These are phyloP conservation scores for Candida ficus DNA, from an alignment of 805 yeast genomes.

Conservation along the genomic window DNA sequence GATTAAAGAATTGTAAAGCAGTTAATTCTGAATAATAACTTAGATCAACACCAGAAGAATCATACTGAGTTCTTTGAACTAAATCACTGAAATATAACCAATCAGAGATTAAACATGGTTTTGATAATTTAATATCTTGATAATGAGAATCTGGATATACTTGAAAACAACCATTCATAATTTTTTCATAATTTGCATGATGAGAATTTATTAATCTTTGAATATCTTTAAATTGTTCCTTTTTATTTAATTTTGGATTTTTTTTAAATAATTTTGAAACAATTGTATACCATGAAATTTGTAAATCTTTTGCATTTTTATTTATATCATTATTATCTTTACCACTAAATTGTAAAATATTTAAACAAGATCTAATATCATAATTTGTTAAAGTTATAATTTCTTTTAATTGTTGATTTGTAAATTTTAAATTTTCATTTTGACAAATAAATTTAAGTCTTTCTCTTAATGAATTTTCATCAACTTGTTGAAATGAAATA, in stretches of 20 bases:
- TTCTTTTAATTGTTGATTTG: slow-evolving; percentile 51
- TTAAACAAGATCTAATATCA: slow-evolving; percentile 82
- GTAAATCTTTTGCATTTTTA: slow-evolving; percentile 48
- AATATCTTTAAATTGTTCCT: slow-evolving; percentile 43
- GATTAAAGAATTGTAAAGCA: slow-evolving; percentile 55
- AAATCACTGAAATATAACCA: slow-evolving; percentile 74
- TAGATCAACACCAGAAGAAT: slow-evolving; percentile 39
- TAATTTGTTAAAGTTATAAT: slow-evolving; percentile 69
- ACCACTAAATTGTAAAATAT: slow-evolving; percentile 64
- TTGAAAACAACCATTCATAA: slow-evolving; percentile 68
- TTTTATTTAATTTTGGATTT: slow-evolving; percentile 39
- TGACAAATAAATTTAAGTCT: slow-evolving; percentile 48
- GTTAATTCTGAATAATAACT: slow-evolving; percentile 51
- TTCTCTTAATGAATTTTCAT: slow-evolving; percentile 39
- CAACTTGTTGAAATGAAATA: slow-evolving; percentile 57
- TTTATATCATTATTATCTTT: slow-evolving; percentile 16
- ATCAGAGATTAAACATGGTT: slow-evolving; percentile 60
- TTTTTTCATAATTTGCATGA: slow-evolving; percentile 52
- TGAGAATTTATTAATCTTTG: slow-evolving; percentile 38
- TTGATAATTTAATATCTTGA: slow-evolving; percentile 55
- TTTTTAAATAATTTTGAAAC: slow-evolving; percentile 59
- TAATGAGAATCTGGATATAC: slow-evolving; percentile 55
- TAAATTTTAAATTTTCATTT: slow-evolving; percentile 45
- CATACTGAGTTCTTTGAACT: slow-evolving; percentile 37
- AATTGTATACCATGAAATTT: slow-evolving; percentile 60